phyloP scores from a whole-genome alignment of 2,329 filamentous ascomycete species.

The Exophiala calicioides region DNA sequence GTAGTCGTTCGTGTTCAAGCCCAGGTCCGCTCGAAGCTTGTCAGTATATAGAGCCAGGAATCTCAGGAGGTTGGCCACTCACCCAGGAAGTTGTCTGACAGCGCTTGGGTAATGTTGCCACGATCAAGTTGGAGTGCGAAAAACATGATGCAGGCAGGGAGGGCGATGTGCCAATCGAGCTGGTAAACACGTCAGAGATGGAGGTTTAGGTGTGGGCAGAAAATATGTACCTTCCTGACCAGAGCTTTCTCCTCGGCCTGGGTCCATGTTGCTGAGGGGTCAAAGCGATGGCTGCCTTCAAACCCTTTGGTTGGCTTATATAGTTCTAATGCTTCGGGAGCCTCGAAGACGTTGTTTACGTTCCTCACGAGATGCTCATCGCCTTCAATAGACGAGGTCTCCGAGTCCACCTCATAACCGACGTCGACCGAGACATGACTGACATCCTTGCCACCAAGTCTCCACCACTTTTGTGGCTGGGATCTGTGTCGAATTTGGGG shows the following conservation, averaged over 20 bases:
- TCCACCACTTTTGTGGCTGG: conserved; percentile 21
- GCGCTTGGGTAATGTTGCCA: conserved; percentile 51
- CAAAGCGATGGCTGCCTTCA: conserved; percentile 48
- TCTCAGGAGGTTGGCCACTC: neutral
- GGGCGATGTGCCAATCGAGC: conserved; percentile 34
- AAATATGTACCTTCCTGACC: conserved; percentile 26
- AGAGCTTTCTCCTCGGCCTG: conserved; percentile 31
- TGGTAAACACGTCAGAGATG: conserved; percentile 15
- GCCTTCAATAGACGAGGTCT: conserved; percentile 17
- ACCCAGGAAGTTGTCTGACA: conserved; percentile 58
- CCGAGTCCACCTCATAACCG: conserved; percentile 10
- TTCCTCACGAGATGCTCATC: conserved; percentile 21
- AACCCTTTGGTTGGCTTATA: conserved; percentile 35
- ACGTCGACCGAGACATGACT: conserved; percentile 25
- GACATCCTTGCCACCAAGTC: conserved; percentile 23
- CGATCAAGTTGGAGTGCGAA: conserved; percentile 59
- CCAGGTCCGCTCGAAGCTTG: conserved; percentile 41
- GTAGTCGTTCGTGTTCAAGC: conserved; percentile 47
- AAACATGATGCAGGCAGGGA: conserved; percentile 54
- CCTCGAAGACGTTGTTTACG: conserved; percentile 23
- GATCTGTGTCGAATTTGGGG: neutral
- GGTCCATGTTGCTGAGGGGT: conserved; percentile 36
- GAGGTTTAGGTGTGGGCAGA: conserved; percentile 27
- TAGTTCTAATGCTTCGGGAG: conserved; percentile 24
- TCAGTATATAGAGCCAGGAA: conserved; percentile 7